phyloP scores from a whole-genome alignment of 345 rosid species.

The Laguncularia racemosa region DNA sequence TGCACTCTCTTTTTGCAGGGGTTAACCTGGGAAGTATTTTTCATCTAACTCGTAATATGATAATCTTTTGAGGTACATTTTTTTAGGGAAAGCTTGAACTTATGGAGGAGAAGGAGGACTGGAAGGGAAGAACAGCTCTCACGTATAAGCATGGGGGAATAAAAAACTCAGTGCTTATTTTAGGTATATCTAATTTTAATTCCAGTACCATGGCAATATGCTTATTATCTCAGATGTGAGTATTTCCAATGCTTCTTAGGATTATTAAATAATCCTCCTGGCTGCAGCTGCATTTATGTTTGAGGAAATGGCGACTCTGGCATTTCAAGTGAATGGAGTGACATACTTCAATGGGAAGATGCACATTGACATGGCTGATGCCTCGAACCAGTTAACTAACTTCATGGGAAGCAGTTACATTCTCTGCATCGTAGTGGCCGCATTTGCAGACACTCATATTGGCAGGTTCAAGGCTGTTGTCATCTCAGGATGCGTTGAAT shows the following conservation, averaged over 20 bases:
- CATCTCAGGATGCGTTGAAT: conserved; percentile 38
- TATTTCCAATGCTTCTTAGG: not conserved
- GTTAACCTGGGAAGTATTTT: too few relatives aligned
- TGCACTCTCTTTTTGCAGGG: too few relatives aligned
- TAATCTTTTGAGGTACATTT: not conserved
- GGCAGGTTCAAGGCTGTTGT: conserved; percentile 42
- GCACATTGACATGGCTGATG: conserved; percentile 48
- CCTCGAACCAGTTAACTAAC: conserved; percentile 53
- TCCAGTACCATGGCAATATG: not conserved
- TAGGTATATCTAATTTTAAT: conserved; percentile 17
- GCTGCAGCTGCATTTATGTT: conserved; percentile 31
- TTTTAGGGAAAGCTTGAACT: conserved; percentile 33
- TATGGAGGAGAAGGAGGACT: conserved; percentile 45
- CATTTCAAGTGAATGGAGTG: conserved; percentile 42
- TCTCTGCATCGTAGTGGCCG: conserved; percentile 33
- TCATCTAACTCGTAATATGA: too few relatives aligned
- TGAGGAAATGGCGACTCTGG: conserved; percentile 35
- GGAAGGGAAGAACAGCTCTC: conserved; percentile 47
- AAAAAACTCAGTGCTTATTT: conserved; percentile 23
- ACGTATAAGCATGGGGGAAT: conserved; percentile 48
- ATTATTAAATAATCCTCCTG: not conserved
- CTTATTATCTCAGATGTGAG: not conserved
- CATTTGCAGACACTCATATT: conserved; percentile 35
- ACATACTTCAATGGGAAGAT: conserved; percentile 38
- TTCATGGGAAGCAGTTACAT: conserved; percentile 38